A percentile compares a stretch with the other conserved stretches of the same genome.
Conservation (phyloP, 1,139 yeast genomes). For the Torulaspora pretoriensis region DNA sequence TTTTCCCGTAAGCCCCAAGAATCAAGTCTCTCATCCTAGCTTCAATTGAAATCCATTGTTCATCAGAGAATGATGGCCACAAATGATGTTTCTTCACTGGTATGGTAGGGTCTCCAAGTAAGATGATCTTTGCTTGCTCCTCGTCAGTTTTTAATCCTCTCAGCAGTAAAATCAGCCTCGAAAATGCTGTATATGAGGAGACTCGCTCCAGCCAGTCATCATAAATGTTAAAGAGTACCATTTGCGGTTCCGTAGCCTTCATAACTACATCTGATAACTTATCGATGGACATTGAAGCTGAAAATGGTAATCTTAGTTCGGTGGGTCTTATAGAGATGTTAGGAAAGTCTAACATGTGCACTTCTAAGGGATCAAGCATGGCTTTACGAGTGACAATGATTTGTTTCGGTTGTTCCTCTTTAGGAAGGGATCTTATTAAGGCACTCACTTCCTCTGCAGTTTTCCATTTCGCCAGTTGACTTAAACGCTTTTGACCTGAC, state of each 20-base stretch:
- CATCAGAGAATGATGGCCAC: slow-evolving; percentile 88
- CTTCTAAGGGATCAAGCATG: slow-evolving; percentile 90
- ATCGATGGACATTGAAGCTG: slow-evolving; percentile 77
- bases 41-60: slow-evolving; percentile 91
- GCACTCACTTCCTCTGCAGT: slow-evolving; percentile 98
- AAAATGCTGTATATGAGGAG: slow-evolving; percentile 90
- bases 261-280: slow-evolving; percentile 74
- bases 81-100: slow-evolving; percentile 73
- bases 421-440: slow-evolving; percentile 77
- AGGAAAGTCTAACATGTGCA: slow-evolving; percentile 95
- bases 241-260: slow-evolving; percentile 87
- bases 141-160: slow-evolving; percentile 76
- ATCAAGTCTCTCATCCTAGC: slow-evolving; percentile 83
- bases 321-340: slow-evolving; percentile 86
- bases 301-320: slow-evolving; percentile 85
- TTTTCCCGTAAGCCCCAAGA: slow-evolving; percentile 76
- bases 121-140: slow-evolving; percentile 70
- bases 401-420: slow-evolving; percentile 93
- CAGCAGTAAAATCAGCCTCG: slow-evolving; percentile 72
- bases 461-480: slow-evolving; percentile 96
- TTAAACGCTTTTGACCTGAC: slow-evolving; percentile 94
- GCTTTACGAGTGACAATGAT: slow-evolving; percentile 87
- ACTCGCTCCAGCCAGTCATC: slow-evolving; percentile 89
- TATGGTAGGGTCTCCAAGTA: slow-evolving; percentile 70
- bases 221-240: slow-evolving; percentile 84